Evolutionary conservation across 129 eudicot genomes (phyloP), one percentile per base, ranked within the genome.

Genomic region (Arctium minus): DNA sequence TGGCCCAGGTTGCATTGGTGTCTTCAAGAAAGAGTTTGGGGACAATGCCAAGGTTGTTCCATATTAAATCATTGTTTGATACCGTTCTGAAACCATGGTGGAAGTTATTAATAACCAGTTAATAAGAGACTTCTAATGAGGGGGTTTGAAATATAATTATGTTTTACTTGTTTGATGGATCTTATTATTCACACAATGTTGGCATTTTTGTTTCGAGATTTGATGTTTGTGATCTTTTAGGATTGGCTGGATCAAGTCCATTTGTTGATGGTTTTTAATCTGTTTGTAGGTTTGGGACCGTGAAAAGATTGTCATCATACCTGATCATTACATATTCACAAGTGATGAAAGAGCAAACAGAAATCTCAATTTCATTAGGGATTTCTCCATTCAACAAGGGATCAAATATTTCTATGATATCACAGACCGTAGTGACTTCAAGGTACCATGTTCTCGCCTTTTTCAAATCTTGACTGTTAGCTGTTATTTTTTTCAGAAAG

Each of bases 271-370:
- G 32, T 74, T 74, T 22, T 22, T 74, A 44, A 42, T 77, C 46
- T 33, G 36, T 33, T 22, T 33, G 3, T 74, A 96, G 99, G 95
- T 93, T 11, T 95, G 97, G 99, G 99, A 92, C 81, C 97, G 97
- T 83, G 99, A 95, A 87, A 95, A 95, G 80, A 81, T 95, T 88
- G 97, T 95, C 73, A 84, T 95, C 12, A 93, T 96, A 78, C 99
- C 99, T 71, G 99, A 96, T 76, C 99, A 96, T 79, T 96, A 96
- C 79, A 95, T 95, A 76, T 95, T 95, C 88, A 95, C 99, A 31
- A 70, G 85, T 22, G 99, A 95, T 80, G 97, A 96, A 83, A 87
- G 93, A 72, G 99, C 99, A 56, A 96, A 96, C 75, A 89, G 98
- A 71, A 93, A 96, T 84, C 98, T 96, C 10, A 94, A 96, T 82